Evolutionary conservation across 129 eudicot species (phyloP), one percentile per base, ranked within the genome.

Genomic region (Escallonia rubra): DNA sequence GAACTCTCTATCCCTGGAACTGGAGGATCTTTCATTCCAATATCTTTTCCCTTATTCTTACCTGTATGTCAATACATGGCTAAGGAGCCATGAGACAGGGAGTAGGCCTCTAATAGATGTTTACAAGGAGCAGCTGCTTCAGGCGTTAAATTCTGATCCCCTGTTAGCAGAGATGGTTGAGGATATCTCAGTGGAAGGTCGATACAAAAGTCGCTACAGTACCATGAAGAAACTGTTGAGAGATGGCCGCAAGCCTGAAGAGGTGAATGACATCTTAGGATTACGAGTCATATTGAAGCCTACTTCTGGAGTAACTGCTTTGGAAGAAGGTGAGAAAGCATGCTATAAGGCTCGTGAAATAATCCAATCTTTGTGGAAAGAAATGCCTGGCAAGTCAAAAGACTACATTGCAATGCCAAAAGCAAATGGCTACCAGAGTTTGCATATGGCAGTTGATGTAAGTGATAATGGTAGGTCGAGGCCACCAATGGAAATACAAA

Each of bases 161-260:
- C 0, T 67, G 8, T 80, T 93, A 72, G 62, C 73, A 1, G 77
- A 72, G 72, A 86, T 89, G 87, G 90, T 89, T 56, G 79, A 74
- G 71, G 79, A 80, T n/a, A 72, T 93, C 38, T 78, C 77, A 10
- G 88, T 86, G 44, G 89, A 80, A 61, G 96, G 98, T 61, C 91
- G 98, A 45, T 89, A 78, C 58, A 93, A 93, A 70, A 93, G 95
- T 72, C 98, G 92, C 51, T 93, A 86, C 47, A 93, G 98, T 72
- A 93, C 98, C n/a, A 89, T 93, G 96, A 93, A 93, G 86, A 93
- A 93, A 76, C 82, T 93, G 43, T 46, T 93, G 79, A 88, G 82
- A 74, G 98, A 93, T 67, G 98, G 98, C 15, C 91, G 98, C 10
- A 89, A 78, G 57, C 95, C 96, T 15, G 96, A 89, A 74, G 95